phyloP scores from a whole-genome alignment of 2,329 filamentous ascomycete species.

The Aspergillus alliaceus region DNA sequence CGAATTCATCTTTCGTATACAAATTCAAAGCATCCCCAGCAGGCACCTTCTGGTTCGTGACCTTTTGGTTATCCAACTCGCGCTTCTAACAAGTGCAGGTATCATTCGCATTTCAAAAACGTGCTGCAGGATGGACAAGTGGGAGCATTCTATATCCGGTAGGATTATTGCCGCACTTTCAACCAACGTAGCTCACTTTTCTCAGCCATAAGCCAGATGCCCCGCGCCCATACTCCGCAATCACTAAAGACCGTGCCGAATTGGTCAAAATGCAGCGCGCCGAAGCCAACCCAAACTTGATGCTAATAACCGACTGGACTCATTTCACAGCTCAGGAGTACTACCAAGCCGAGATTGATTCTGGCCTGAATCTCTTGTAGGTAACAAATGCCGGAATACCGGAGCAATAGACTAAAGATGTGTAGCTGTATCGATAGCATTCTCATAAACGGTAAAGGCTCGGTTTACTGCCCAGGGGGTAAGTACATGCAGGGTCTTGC shows the following conservation, averaged over 20 bases:
- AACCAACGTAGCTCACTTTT: not conserved
- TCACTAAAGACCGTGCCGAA: not conserved
- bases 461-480: not conserved
- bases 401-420: too few species aligned
- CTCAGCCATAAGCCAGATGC: not conserved
- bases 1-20: not conserved
- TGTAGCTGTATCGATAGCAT: not conserved
- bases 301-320: not conserved
- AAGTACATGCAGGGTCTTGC: not conserved
- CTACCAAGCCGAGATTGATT: not conserved
- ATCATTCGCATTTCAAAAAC: not conserved
- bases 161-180: not conserved
- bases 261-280: not conserved
- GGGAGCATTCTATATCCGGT: not conserved
- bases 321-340: not conserved
- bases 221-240: not conserved
- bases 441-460: not conserved
- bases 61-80: not conserved
- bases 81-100: not conserved
- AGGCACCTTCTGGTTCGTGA: not conserved
- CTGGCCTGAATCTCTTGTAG: not conserved
- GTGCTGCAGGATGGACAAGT: not conserved
- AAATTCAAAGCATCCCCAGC: conserved; percentile 1
- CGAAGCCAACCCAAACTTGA: not conserved
- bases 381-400: not conserved